Conservation (phyloP, 2,329 filamentous ascomycete species). For the Trichoderma oligosporum region DNA sequence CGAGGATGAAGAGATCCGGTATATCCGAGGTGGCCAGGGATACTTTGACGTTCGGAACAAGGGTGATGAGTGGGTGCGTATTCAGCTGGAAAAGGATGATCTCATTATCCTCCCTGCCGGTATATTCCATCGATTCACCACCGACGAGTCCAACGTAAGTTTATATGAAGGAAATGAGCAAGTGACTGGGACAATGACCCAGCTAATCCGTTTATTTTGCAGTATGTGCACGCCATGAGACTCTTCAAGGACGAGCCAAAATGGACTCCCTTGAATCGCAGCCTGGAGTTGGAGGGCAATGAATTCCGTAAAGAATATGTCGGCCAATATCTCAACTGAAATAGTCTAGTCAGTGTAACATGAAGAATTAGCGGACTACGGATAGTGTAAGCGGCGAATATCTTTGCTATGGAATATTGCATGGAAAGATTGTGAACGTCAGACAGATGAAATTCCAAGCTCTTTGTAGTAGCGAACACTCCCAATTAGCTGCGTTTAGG, state of each 20-base stretch:
- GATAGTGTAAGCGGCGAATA: too few species aligned
- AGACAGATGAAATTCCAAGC: not conserved
- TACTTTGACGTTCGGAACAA: conserved; percentile 89
- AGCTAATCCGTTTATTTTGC: conserved; percentile 11
- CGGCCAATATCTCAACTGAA: conserved; percentile 41
- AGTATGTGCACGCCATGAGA: conserved; percentile 95
- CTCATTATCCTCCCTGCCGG: conserved; percentile 90
- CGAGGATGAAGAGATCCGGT: conserved; percentile 97
- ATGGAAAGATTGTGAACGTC: not conserved
- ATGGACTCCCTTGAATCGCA: conserved; percentile 90
- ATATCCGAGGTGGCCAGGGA: conserved; percentile 81
- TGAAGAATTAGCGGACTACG: too few species aligned
- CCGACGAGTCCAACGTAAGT: conserved; percentile 81
- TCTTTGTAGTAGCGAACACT: too few species aligned
- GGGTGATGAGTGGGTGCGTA: conserved; percentile 84
- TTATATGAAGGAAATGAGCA: too few species aligned
- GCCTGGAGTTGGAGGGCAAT: conserved; percentile 73
- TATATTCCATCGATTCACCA: conserved; percentile 97
- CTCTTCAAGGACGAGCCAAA: conserved; percentile 98
- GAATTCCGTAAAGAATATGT: conserved; percentile 76
- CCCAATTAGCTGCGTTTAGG: not conserved
- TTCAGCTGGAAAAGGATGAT: conserved; percentile 79
- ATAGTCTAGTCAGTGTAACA: not conserved
- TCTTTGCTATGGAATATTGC: too few species aligned
- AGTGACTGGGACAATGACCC: too few species aligned